A percentile compares a stretch with the other conserved stretches of the same genome.
phyloP scores from a whole-genome alignment of 1,284 basidiomycete genomes.

The Irpex lacteus region DNA sequence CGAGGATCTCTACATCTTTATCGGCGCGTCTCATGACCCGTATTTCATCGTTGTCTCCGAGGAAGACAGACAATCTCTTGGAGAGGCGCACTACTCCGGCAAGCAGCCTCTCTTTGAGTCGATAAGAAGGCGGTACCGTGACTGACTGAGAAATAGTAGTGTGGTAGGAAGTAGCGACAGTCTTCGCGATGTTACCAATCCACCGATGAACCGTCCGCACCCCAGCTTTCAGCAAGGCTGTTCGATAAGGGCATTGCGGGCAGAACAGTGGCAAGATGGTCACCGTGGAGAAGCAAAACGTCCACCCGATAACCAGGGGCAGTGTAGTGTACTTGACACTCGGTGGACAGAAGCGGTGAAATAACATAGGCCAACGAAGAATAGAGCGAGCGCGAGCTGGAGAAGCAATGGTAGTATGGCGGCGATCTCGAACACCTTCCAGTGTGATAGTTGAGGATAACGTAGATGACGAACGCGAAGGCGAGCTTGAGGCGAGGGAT shows the following conservation, averaged over 20 bases:
- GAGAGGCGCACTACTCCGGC: neutral
- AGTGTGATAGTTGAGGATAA: neutral
- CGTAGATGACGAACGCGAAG: neutral
- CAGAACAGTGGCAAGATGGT: neutral
- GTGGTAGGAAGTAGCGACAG: neutral
- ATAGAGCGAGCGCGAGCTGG: neutral
- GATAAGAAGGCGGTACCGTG: neutral
- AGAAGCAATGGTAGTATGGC: neutral
- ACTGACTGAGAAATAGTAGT: neutral
- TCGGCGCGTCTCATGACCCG: neutral
- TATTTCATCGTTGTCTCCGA: neutral
- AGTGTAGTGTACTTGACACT: neutral
- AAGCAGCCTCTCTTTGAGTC: neutral
- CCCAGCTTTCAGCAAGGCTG: neutral
- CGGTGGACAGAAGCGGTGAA: neutral
- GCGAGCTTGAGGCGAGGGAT: neutral
- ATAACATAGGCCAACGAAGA: neutral
- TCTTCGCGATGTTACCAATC: neutral
- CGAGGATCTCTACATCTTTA: neutral
- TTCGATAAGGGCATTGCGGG: too few species aligned
- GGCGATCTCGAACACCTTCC: neutral
- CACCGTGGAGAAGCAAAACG: neutral
- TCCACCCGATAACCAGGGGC: neutral
- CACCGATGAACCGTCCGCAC: neutral
- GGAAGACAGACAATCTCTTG: neutral